Conservation (phyloP, 2,329 filamentous ascomycete genomes). For the Stagonosporopsis tanaceti region DNA sequence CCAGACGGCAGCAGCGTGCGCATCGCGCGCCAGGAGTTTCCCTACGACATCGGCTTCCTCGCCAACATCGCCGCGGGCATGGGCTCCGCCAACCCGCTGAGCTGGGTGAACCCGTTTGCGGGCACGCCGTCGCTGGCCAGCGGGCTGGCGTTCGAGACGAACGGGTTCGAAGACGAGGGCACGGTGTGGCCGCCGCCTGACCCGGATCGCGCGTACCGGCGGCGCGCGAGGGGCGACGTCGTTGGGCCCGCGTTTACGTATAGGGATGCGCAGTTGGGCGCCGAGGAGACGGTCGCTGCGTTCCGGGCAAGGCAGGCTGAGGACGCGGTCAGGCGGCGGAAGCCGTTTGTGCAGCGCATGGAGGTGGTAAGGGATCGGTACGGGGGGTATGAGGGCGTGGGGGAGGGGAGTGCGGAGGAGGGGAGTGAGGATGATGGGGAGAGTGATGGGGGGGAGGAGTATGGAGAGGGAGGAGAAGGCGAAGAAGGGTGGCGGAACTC, state of each 20-base stretch:
- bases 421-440: slow-evolving; percentile 27
- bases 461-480: slow-evolving; percentile 60
- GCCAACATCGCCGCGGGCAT: slow-evolving; percentile 78
- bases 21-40: slow-evolving; percentile 75
- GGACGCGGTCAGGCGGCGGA: slow-evolving; percentile 56
- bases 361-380: slow-evolving; percentile 29
- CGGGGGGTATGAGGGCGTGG: slow-evolving; percentile 32
- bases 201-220: slow-evolving; percentile 53
- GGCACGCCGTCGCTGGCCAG: slow-evolving; percentile 57
- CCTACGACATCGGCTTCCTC: slow-evolving; percentile 81
- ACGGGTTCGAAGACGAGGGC: slow-evolving; percentile 71
- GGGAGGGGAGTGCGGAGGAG: slow-evolving; percentile 21
- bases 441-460: slow-evolving; percentile 21
- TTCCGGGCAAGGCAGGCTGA: slow-evolving; percentile 63
- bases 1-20: slow-evolving; percentile 63
- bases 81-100: slow-evolving; percentile 70
- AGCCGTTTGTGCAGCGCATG: slow-evolving; percentile 54
- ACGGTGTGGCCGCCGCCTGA: slow-evolving; percentile 60
- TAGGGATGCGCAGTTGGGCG: slow-evolving; percentile 46
- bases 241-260: slow-evolving; percentile 48
- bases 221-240: slow-evolving; percentile 19
- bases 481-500: slow-evolving; percentile 74
- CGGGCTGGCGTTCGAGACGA: slow-evolving; percentile 72
- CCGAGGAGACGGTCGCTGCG: slow-evolving; percentile 57
- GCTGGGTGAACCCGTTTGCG: slow-evolving; percentile 75